phyloP scores from a whole-genome alignment of 2,329 filamentous ascomycete species.

The Trichoderma sp. region DNA sequence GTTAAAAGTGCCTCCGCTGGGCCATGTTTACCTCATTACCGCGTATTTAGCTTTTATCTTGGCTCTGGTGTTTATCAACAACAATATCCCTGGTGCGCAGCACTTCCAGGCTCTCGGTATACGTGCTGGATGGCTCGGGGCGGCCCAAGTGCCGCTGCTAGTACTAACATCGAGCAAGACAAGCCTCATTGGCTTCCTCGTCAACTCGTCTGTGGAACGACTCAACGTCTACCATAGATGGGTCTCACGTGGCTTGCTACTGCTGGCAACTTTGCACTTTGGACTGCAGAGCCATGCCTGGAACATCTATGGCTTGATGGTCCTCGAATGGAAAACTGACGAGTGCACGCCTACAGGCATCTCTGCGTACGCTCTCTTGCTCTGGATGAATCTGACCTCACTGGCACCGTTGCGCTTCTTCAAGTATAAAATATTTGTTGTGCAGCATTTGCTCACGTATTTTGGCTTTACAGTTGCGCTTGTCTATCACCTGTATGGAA shows the following conservation, averaged over 20 bases:
- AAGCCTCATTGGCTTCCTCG: not conserved
- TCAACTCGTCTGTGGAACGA: slow-evolving; percentile 2
- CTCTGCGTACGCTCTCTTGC: not conserved
- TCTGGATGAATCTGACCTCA: slow-evolving; percentile 9
- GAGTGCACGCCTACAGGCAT: not conserved
- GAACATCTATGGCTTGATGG: slow-evolving; percentile 5
- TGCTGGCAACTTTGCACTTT: slow-evolving; percentile 1
- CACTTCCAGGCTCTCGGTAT: slow-evolving; percentile 4
- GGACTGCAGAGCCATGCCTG: not conserved
- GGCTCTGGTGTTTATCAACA: not conserved
- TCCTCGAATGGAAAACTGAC: not conserved
- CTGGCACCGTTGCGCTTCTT: not conserved
- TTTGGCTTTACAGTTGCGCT: slow-evolving; percentile 2
- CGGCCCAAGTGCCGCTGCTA: not conserved
- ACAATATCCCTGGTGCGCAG: not conserved
- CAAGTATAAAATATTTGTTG: not conserved
- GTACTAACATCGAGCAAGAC: not conserved
- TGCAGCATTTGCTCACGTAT: slow-evolving; percentile 6
- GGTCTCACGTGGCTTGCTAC: not conserved
- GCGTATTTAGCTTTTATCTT: slow-evolving; percentile 2
- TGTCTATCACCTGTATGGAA: not conserved
- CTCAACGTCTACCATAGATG: slow-evolving; percentile 8
- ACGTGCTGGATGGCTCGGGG: slow-evolving; percentile 3
- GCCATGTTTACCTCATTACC: not conserved
- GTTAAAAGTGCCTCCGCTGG: not conserved